These are phyloP conservation scores for Backusella luteola DNA, from an alignment of 192 early-diverging fungal species.

Conservation along the genomic window DNA sequence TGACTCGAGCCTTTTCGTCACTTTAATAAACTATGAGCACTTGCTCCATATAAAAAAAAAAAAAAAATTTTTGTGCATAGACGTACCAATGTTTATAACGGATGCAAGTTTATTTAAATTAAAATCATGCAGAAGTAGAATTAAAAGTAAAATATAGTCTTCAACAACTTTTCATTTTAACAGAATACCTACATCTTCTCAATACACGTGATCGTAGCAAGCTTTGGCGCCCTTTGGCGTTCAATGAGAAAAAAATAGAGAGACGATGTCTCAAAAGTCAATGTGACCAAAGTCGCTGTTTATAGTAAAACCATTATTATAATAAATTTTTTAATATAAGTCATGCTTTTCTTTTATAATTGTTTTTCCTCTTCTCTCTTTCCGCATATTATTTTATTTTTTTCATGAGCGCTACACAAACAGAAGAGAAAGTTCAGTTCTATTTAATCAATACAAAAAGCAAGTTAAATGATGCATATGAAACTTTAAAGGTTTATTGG, in stretches of 20 bases:
- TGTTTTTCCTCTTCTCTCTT: neutral
- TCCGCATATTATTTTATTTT: neutral
- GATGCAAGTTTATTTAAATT: neutral
- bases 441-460: conserved; percentile 3
- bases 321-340: neutral
- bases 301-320: neutral
- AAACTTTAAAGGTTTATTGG: conserved; percentile 3
- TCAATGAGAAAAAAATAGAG: neutral
- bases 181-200: neutral
- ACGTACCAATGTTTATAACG: neutral
- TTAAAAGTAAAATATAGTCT: neutral
- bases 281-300: neutral
- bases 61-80: neutral
- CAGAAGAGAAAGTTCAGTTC: neutral
- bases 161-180: neutral
- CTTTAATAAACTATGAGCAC: too few species aligned
- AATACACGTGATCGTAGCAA: neutral
- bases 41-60: too few species aligned
- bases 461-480: neutral
- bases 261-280: neutral
- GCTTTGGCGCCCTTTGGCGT: neutral
- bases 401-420: neutral
- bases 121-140: neutral
- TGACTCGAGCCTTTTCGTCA: too few species aligned
- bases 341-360: neutral